phyloP scores from a whole-genome alignment of 1,284 basidiomycete genomes.

The Cryptococcus sp. region DNA sequence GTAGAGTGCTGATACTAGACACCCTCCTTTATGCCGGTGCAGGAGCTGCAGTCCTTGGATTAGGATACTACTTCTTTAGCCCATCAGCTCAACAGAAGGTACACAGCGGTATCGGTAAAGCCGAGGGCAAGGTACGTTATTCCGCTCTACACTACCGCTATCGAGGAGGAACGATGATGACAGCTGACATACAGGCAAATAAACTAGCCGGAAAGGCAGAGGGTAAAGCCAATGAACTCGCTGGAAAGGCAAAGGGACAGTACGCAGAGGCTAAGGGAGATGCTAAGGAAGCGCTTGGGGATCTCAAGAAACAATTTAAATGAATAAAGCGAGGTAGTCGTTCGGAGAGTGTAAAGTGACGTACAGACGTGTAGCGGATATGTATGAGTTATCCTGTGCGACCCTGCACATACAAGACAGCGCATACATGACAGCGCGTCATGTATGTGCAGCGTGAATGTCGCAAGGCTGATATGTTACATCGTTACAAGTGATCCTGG shows the following conservation, averaged over 20 bases:
- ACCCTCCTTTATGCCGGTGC: conserved; percentile 17
- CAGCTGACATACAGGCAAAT: not conserved
- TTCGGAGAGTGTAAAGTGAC: too few relatives aligned
- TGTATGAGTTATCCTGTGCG: too few relatives aligned
- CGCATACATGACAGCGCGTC: too few relatives aligned
- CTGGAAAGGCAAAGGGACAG: conserved; percentile 22
- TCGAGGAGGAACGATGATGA: too few relatives aligned
- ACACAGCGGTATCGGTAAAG: conserved; percentile 1
- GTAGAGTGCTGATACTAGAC: conserved; percentile 3
- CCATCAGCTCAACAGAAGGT: conserved; percentile 10
- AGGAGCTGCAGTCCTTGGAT: conserved; percentile 15
- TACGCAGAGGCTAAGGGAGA: conserved; percentile 21
- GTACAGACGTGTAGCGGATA: too few relatives aligned
- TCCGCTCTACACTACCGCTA: too few relatives aligned
- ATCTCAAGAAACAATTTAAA: conserved; percentile 22
- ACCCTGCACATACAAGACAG: too few relatives aligned
- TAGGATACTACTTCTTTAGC: conserved; percentile 22
- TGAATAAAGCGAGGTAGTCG: not conserved
- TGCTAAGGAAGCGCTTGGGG: not conserved
- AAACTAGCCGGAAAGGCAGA: conserved; percentile 9
- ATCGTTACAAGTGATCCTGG: not conserved
- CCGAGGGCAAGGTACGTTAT: not conserved
- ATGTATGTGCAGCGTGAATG: not conserved
- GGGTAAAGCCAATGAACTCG: conserved; percentile 19
- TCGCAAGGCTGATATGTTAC: not conserved